Conservation (phyloP, 352 stramenopile genomes). For the Phytophthora sp. region DNA sequence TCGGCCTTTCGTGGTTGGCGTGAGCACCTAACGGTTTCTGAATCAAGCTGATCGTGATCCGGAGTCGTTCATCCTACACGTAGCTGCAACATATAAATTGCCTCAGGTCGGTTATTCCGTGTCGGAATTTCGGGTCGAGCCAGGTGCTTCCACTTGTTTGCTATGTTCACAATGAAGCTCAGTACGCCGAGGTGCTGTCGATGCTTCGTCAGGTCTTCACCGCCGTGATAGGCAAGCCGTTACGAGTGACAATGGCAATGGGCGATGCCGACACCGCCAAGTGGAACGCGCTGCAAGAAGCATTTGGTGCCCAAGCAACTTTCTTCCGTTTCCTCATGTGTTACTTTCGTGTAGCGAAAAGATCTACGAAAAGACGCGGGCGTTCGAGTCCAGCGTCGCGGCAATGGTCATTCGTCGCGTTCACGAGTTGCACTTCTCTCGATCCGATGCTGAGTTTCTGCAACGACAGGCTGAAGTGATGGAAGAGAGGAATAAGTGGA, state of each 20-base stretch:
- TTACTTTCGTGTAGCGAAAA: constrained; percentile 41
- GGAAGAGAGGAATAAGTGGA: background rate
- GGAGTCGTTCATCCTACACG: constrained; percentile 15
- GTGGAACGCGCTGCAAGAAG: constrained; percentile 11
- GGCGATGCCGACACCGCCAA: constrained; percentile 17
- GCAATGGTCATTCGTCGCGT: constrained; percentile 16
- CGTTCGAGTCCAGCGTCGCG: background rate
- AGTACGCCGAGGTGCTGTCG: background rate
- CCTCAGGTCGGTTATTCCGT: constrained; percentile 8
- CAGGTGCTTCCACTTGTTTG: constrained; percentile 20
- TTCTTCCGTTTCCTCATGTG: constrained; percentile 24
- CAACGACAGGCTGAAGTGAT: background rate
- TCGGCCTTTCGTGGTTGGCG: background rate
- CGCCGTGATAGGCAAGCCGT: background rate
- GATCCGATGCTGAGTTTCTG: background rate
- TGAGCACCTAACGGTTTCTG: constrained; percentile 4
- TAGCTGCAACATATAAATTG: constrained; percentile 28
- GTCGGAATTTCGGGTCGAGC: constrained; percentile 23
- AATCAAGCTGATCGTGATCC: constrained; percentile 5
- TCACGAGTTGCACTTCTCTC: constrained; percentile 23
- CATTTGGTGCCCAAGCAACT: background rate
- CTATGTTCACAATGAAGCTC: constrained; percentile 18
- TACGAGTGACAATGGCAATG: constrained; percentile 12
- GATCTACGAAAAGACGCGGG: constrained; percentile 23
- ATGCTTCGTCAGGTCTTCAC: background rate